Evolutionary conservation across 2,329 filamentous ascomycete species (phyloP).

Genomic region (Bipolaris bicolor): DNA sequence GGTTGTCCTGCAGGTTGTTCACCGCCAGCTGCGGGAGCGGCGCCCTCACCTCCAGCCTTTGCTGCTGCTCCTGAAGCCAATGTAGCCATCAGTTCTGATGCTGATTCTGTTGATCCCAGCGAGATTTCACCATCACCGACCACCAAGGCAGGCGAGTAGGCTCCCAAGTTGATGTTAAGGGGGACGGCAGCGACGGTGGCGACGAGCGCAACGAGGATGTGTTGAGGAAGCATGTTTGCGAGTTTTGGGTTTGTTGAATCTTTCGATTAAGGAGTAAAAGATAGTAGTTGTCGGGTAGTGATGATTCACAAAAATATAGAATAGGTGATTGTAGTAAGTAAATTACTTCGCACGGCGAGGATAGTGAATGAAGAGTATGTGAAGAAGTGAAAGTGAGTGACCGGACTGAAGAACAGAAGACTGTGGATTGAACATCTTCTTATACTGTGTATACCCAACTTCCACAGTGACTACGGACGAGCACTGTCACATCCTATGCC

Average conservation of each 20-base stretch:
- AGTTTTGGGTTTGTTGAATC: slow-evolving; percentile 21
- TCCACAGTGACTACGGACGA: slow-evolving; percentile 13
- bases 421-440: slow-evolving; percentile 31
- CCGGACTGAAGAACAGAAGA: slow-evolving; percentile 45
- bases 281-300: slow-evolving; percentile 4
- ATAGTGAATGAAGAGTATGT: slow-evolving; percentile 33
- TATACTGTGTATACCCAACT: slow-evolving; percentile 33
- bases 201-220: slow-evolving; percentile 45
- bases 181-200: slow-evolving; percentile 51
- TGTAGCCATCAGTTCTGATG: slow-evolving; percentile 53
- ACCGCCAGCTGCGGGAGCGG: slow-evolving; percentile 13
- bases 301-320: slow-evolving; percentile 8
- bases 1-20: slow-evolving; percentile 29
- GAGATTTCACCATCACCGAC: slow-evolving; percentile 62
- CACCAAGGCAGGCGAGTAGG: slow-evolving; percentile 60
- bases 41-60: slow-evolving; percentile 25
- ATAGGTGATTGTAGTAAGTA: slow-evolving; percentile 18
- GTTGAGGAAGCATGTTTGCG: slow-evolving; percentile 48
- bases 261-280: slow-evolving; percentile 22
- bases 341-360: slow-evolving; percentile 43
- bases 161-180: slow-evolving; percentile 61
- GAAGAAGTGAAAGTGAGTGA: slow-evolving; percentile 47
- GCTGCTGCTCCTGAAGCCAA: slow-evolving; percentile 51
- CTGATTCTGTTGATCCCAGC: slow-evolving; percentile 52
- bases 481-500: slow-evolving; percentile 30